phyloP scores from a whole-genome alignment of 2,329 filamentous ascomycete species.

The Curvularia sp. region DNA sequence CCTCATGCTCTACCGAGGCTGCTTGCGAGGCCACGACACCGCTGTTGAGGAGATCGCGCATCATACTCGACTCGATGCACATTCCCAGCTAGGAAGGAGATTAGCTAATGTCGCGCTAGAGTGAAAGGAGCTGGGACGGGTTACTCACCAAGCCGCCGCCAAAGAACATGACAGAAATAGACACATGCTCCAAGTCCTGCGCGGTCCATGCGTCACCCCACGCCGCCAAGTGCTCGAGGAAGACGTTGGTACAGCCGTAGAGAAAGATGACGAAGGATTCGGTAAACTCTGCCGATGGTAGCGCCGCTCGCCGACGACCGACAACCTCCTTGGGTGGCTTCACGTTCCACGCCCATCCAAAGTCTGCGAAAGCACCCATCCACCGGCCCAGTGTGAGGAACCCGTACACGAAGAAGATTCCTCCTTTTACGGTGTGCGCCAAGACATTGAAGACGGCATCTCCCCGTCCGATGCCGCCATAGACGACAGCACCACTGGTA shows the following conservation, averaged over 20 bases:
- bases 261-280: constrained; percentile 90
- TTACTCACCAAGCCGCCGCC: constrained; percentile 81
- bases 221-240: constrained; percentile 83
- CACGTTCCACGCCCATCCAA: constrained; percentile 96
- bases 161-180: constrained; percentile 92
- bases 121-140: constrained; percentile 9
- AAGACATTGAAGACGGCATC: constrained; percentile 78
- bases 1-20: constrained; percentile 44
- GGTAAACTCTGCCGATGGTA: constrained; percentile 83
- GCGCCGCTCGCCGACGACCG: constrained; percentile 66
- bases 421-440: constrained; percentile 93
- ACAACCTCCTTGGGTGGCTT: constrained; percentile 67
- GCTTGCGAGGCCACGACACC: constrained; percentile 53
- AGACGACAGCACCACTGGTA: constrained; percentile 75
- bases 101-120: constrained; percentile 31
- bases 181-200: constrained; percentile 87
- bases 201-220: constrained; percentile 76
- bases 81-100: constrained; percentile 67
- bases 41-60: constrained; percentile 71
- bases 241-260: constrained; percentile 89
- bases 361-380: constrained; percentile 86
- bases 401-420: constrained; percentile 94
- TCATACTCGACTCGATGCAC: constrained; percentile 74
- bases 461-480: constrained; percentile 81
- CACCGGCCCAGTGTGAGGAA: constrained; percentile 86